Percentiles rank a stretch among this genome's conserved stretches.
Conservation (phyloP, 768 basidiomycete species). For the Fomitopsis serialis region DNA sequence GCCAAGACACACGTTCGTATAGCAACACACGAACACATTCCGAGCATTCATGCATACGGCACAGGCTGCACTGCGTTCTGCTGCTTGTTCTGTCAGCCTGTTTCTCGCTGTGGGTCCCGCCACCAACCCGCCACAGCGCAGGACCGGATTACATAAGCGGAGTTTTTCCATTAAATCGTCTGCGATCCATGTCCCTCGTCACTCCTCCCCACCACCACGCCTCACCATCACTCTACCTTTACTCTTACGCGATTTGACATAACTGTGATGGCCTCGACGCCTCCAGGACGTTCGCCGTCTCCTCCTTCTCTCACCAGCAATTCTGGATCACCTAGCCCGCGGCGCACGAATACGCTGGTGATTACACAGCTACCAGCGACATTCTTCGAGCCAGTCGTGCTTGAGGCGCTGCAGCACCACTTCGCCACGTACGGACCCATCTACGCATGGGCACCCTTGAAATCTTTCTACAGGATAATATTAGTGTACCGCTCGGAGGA, state of each 20-base stretch:
- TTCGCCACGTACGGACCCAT: constrained; percentile 77
- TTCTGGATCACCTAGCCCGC: constrained; percentile 14
- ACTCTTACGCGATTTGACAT: neutral
- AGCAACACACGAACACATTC: no score
- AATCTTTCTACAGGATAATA: constrained; percentile 76
- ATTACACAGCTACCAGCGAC: constrained; percentile 70
- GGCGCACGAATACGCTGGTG: constrained; percentile 76
- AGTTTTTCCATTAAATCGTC: no score
- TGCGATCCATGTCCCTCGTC: no score
- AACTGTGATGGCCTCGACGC: neutral
- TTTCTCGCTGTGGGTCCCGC: no score
- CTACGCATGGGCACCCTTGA: constrained; percentile 87
- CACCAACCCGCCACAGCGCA: no score
- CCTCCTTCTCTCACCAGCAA: constrained; percentile 13
- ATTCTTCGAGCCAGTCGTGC: constrained; percentile 71
- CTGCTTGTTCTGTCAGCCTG: no score
- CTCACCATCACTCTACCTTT: neutral
- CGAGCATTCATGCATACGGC: no score
- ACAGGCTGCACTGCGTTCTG: no score
- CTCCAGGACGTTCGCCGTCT: constrained; percentile 1
- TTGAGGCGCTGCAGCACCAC: constrained; percentile 61
- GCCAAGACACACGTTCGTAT: no score
- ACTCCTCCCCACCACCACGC: no score
- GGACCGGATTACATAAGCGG: no score
- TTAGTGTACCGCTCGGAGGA: constrained; percentile 67